phyloP scores from a whole-genome alignment of 2,329 filamentous ascomycete species.

The Exophiala sp. region DNA sequence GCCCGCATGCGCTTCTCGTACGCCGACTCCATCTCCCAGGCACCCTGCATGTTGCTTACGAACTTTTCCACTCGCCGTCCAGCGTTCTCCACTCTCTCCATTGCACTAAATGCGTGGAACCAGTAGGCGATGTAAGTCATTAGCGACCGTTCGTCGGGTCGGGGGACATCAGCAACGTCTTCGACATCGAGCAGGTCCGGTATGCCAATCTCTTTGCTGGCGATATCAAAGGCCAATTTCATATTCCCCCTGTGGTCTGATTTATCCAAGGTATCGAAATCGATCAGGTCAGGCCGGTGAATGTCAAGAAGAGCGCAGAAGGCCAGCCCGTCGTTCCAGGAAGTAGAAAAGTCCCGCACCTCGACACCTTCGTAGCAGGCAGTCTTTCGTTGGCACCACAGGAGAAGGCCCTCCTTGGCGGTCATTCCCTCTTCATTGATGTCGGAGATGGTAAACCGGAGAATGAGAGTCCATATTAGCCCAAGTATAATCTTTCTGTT shows the following conservation, averaged over 20 bases:
- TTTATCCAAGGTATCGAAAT: constrained; percentile 93
- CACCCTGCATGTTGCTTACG: constrained; percentile 96
- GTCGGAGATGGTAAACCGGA: constrained; percentile 96
- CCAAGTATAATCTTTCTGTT: constrained; percentile 97
- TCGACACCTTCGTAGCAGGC: constrained; percentile 97
- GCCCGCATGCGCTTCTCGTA: constrained; percentile 88
- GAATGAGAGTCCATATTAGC: constrained; percentile 96
- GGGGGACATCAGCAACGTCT: constrained; percentile 93
- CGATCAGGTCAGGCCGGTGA: constrained; percentile 91
- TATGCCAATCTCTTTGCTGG: constrained; percentile 92
- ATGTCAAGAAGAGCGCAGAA: constrained; percentile 97
- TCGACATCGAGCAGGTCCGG: constrained; percentile 93
- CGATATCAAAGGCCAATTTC: constrained; percentile 96
- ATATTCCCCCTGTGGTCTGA: constrained; percentile 92
- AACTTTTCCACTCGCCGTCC: constrained; percentile 96
- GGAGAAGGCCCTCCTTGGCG: constrained; percentile 85
- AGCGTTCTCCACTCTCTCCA: constrained; percentile 97
- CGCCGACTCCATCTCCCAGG: constrained; percentile 98
- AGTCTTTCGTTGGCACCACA: constrained; percentile 98
- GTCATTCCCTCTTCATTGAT: constrained; percentile 98
- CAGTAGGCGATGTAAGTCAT: constrained; percentile 99
- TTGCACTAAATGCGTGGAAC: constrained; percentile 99
- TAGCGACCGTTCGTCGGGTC: constrained; percentile 89
- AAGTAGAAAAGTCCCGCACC: constrained; percentile 86
- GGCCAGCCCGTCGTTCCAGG: constrained; percentile 95